Evolutionary conservation across 2,329 filamentous ascomycete species (phyloP).

Genomic region (Penicillium janthinellum): DNA sequence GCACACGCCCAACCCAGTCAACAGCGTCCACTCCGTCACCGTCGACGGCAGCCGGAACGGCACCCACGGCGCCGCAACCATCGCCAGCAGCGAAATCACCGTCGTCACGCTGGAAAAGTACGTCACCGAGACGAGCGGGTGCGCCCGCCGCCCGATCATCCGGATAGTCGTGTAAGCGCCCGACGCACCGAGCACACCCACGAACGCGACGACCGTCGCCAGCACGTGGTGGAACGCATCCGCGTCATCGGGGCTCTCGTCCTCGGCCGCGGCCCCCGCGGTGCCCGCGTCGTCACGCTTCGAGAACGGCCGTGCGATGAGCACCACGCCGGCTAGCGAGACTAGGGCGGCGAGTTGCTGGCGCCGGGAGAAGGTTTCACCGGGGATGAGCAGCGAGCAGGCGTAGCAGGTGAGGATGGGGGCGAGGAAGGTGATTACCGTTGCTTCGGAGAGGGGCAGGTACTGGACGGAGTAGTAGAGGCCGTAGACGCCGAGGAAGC

Average conservation of each 20-base stretch:
- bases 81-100: slow-evolving; percentile 64
- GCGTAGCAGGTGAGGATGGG: slow-evolving; percentile 78
- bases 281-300: slow-evolving; percentile 20
- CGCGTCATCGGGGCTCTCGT: slow-evolving; percentile 35
- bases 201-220: slow-evolving; percentile 70
- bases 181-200: slow-evolving; percentile 76
- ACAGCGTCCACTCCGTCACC: slow-evolving; percentile 63
- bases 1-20: slow-evolving; percentile 68
- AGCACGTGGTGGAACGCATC: slow-evolving; percentile 66
- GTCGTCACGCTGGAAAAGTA: slow-evolving; percentile 76
- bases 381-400: slow-evolving; percentile 69
- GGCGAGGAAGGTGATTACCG: slow-evolving; percentile 83
- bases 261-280: slow-evolving; percentile 19
- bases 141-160: slow-evolving; percentile 76
- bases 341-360: slow-evolving; percentile 76
- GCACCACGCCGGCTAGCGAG: slow-evolving; percentile 75
- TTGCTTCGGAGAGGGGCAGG: slow-evolving; percentile 81
- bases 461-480: slow-evolving; percentile 77
- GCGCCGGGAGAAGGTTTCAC: slow-evolving; percentile 74
- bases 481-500: slow-evolving; percentile 78
- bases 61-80: slow-evolving; percentile 59
- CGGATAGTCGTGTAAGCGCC: slow-evolving; percentile 76
- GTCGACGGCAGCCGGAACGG: slow-evolving; percentile 59
- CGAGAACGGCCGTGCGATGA: slow-evolving; percentile 72
- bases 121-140: slow-evolving; percentile 82